phyloP scores from a whole-genome alignment of 768 basidiomycete species.

The Mycena rebaudengoi region DNA sequence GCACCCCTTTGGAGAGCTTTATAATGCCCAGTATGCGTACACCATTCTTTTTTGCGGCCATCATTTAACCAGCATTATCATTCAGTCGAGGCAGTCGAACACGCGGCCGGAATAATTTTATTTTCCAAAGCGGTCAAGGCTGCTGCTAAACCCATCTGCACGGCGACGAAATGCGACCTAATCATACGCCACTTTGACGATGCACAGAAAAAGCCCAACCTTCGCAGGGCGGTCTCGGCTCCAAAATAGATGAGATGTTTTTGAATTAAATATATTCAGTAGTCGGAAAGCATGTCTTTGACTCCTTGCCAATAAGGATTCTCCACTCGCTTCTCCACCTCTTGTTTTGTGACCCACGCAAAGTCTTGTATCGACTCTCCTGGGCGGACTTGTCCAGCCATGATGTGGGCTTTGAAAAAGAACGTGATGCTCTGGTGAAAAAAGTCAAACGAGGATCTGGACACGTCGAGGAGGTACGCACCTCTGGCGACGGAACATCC shows the following conservation, averaged over 20 bases:
- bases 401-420: constrained; percentile 93
- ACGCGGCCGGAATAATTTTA: constrained; percentile 86
- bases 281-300: constrained; percentile 84
- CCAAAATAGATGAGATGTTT: constrained; percentile 44
- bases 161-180: constrained; percentile 87
- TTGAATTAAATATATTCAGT: constrained; percentile 42
- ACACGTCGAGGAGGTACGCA: constrained; percentile 29
- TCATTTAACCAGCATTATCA: constrained; percentile 1
- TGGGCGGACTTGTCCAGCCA: constrained; percentile 84
- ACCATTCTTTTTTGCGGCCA: background rate
- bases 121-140: constrained; percentile 84
- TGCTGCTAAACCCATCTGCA: constrained; percentile 86
- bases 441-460: background rate
- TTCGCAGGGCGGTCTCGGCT: constrained; percentile 62
- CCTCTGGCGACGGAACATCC: constrained; percentile 45
- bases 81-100: constrained; percentile 91
- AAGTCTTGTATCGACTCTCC: constrained; percentile 71
- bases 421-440: constrained; percentile 74
- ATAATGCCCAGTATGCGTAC: constrained; percentile 77
- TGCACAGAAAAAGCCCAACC: constrained; percentile 70
- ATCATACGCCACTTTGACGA: constrained; percentile 93
- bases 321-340: constrained; percentile 78
- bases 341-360: constrained; percentile 95
- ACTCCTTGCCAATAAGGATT: constrained; percentile 77
- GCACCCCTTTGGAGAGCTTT: constrained; percentile 81